A percentile compares a stretch with the other conserved stretches of the same genome.
Evolutionary conservation across 192 early-diverging fungal species (phyloP).

Genomic region (Coemansia sp.): DNA sequence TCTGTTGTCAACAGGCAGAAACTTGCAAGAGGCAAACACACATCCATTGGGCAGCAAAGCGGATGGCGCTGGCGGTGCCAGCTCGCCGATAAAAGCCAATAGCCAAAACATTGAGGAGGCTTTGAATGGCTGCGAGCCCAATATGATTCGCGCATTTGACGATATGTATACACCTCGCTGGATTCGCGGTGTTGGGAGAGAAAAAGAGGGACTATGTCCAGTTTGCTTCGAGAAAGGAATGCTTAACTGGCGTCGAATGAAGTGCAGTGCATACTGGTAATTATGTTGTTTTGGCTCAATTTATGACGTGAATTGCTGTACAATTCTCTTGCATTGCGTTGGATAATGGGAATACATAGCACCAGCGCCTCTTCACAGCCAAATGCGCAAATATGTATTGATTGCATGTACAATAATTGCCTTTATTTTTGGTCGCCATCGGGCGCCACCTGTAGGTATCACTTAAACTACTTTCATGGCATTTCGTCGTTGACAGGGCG

Average conservation of each 20-base stretch:
- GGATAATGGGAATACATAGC: conserved; percentile 10
- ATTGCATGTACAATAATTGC: conserved; percentile 19
- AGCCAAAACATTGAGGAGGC: neutral
- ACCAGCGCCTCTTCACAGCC: conserved; percentile 1
- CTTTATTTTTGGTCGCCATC: neutral
- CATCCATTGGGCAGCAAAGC: no score
- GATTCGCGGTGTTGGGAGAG: conserved; percentile 50
- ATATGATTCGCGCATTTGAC: conserved; percentile 28
- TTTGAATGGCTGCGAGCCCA: conserved; percentile 24
- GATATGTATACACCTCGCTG: conserved; percentile 57
- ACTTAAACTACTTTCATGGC: conserved; percentile 56
- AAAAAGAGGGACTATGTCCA: conserved; percentile 55
- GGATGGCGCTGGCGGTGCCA: neutral
- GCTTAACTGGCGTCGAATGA: conserved; percentile 49
- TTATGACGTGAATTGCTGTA: neutral
- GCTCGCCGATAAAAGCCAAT: neutral
- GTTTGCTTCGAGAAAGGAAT: conserved; percentile 32
- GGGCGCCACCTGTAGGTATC: conserved; percentile 39
- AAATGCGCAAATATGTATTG: conserved; percentile 6
- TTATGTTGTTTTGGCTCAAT: conserved; percentile 1
- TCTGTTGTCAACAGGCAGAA: no score
- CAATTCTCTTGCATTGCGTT: neutral
- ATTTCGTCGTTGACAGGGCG: conserved; percentile 49
- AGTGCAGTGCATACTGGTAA: conserved; percentile 59
- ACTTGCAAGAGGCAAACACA: neutral